Evolutionary conservation across 2,329 filamentous ascomycete species (phyloP), one percentile per base, ranked within the genome.

Genomic region (Verticillium zaregamsianum): DNA sequence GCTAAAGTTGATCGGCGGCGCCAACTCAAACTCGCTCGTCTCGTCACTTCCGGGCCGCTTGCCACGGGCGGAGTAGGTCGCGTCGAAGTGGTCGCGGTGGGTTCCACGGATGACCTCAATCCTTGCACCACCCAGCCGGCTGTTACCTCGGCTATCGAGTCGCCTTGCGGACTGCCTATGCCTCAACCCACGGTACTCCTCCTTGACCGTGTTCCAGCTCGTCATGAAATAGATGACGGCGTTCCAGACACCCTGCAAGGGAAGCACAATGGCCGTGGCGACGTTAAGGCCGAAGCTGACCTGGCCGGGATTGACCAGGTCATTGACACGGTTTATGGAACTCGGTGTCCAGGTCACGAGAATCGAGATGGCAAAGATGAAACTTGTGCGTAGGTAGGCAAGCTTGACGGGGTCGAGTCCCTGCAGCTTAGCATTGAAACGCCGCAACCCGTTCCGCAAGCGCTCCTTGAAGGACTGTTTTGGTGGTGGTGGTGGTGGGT

Each of bases 231-330:
- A 94, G 61, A 95, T 91, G 59, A 91, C 77, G 33, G 87, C 84
- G 70, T 94, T 94, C 90, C 91, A 93, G 35, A 92, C 84, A 0
- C 91, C 91, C 72, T 94, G 91, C 1, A 92, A 79, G 0, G 91
- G 90, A 4, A 94, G 79, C 0, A 93, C 90, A 2, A 91, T 80
- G 2, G 89, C 87, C 7, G 88, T 87, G 1, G 86, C 83, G 58
- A 92, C 82, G 70, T 90, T 89, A 58, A 92, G 84, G 12, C 81
- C 83, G 70, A 87, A 93, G 62, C 80, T 83, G 33, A 81, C 79
- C 9, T 76, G 68, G 14, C 79, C 70, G 0, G 84, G 83, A 58
- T 83, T 75, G 8, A 86, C 74, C 65, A 92, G 82, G 65, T 86
- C 83, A 74, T 92, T 89, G 32, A 93, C 84, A 33, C 90, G 82